Base-by-base conservation (phyloP, 192 early-diverging fungal species). In the Chytriomyces confervae region DNA sequence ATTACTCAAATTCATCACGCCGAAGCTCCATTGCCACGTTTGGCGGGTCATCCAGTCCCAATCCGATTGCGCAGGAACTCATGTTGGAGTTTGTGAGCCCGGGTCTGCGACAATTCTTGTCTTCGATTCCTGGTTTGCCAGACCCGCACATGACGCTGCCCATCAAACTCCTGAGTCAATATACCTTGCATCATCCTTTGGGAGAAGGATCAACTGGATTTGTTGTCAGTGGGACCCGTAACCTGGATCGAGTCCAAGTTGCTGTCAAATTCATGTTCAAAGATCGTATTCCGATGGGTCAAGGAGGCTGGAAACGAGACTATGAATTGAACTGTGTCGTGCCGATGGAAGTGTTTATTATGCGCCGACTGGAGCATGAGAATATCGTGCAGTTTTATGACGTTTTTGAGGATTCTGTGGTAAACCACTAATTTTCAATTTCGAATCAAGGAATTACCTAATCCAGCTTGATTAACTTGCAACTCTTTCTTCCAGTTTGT, bases 261-360 rank as follows among this genome's bases (percentile, higher is more conserved):
- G 89, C 89, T 11, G 77, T 90, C 76, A 90, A 90, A 70, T 86
- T 90, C 65, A 88, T 89, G 18, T 86, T 91, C 69, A 92, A 93
- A 79, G 87, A 87, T 29, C 85, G 88, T 51, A 20, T 57, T 13
- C 53, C 53, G 20, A 89, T 92, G 50, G 82, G 90, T 20, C 87
- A 87, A 7, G 88, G 88, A 63, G 87, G 84, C 47, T 94, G 93
- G 93, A 93, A 85, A 60, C 85, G 88, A 65, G 92, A 93, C 69
- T 78, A 86, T 75, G 71, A 82, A 24, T 76, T 91, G n/a, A 90
- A 80, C 6, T 18, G 16, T 1, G 84, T 89, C 74, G 85, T 96
- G 8, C 93, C 95, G 3, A 84, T 88, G 50, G 95, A 96, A 78
- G 91, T 94, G 16, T 91, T 90, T 75, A 88, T 95, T 49, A 83